Evolutionary conservation across 768 basidiomycete genomes (phyloP).

Genomic region (Russula compacta): DNA sequence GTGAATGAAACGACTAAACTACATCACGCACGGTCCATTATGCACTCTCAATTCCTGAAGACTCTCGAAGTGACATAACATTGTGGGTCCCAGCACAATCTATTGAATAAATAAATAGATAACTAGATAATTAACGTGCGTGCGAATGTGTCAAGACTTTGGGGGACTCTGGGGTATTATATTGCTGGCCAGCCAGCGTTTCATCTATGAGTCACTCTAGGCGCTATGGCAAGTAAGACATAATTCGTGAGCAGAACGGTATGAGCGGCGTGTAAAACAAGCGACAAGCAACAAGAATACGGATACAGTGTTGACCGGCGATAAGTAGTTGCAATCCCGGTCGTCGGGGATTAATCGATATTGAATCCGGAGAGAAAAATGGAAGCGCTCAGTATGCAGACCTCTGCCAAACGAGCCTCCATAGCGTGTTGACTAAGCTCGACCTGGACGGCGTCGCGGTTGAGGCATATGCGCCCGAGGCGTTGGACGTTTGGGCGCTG

Average conservation of each 20-base stretch:
- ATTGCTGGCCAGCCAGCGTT: not conserved
- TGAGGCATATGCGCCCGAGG: conserved; percentile 10
- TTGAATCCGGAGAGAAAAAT: conserved; percentile 18
- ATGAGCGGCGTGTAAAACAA: not conserved
- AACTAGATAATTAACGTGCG: not conserved
- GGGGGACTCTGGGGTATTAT: not conserved
- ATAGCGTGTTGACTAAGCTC: conserved; percentile 18
- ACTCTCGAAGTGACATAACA: conserved; percentile 12
- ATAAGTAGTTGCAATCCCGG: not conserved
- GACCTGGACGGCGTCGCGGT: conserved; percentile 11
- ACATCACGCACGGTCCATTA: conserved; percentile 10
- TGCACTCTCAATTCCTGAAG: conserved; percentile 16
- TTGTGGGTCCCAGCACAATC: not conserved
- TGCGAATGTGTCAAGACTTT: not conserved
- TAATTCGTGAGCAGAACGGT: not conserved
- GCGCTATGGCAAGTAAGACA: not conserved
- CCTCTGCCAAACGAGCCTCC: conserved; percentile 14
- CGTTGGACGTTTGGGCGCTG: not conserved
- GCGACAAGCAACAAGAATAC: not conserved
- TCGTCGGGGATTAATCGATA: conserved; percentile 7
- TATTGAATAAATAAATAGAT: not conserved
- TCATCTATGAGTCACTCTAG: not conserved
- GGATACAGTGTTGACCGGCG: not conserved
- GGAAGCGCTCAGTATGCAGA: conserved; percentile 18
- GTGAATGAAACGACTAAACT: conserved; percentile 17